These are phyloP conservation scores for Nakazawaea holstii DNA, from an alignment of 805 yeast species.

Conservation along the genomic window DNA sequence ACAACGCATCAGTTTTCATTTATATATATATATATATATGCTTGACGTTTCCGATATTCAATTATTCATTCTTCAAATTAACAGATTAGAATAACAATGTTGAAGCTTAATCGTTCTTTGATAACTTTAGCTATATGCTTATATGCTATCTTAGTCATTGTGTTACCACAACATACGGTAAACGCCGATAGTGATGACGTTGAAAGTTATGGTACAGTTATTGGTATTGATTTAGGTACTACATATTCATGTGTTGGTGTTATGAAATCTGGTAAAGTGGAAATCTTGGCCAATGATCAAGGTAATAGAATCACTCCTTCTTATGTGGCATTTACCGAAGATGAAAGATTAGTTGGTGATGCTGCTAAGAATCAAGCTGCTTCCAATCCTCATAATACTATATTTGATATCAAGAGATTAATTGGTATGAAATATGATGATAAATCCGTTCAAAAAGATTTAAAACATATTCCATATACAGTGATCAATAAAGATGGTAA, in stretches of 20 bases:
- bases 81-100: not conserved
- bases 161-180: conserved; percentile 4
- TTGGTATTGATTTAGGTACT: conserved; percentile 95
- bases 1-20: not conserved
- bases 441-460: conserved; percentile 70
- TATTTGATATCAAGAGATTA: conserved; percentile 93
- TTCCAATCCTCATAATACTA: conserved; percentile 90
- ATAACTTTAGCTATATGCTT: conserved; percentile 11
- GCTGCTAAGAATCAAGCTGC: conserved; percentile 99
- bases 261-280: conserved; percentile 80
- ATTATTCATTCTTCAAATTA: not conserved
- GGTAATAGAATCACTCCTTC: conserved; percentile 99
- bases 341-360: conserved; percentile 94
- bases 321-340: conserved; percentile 92
- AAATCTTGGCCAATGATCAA: conserved; percentile 94
- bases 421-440: conserved; percentile 82
- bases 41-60: not conserved
- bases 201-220: conserved; percentile 59
- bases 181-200: conserved; percentile 18
- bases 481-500: conserved; percentile 74
- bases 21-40: not conserved
- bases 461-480: conserved; percentile 87
- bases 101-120: conserved; percentile 8
- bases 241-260: conserved; percentile 97
- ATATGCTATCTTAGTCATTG: conserved; percentile 15